phyloP scores from a whole-genome alignment of 495 filamentous ascomycete genomes.

The Talaromyces stipitatus region DNA sequence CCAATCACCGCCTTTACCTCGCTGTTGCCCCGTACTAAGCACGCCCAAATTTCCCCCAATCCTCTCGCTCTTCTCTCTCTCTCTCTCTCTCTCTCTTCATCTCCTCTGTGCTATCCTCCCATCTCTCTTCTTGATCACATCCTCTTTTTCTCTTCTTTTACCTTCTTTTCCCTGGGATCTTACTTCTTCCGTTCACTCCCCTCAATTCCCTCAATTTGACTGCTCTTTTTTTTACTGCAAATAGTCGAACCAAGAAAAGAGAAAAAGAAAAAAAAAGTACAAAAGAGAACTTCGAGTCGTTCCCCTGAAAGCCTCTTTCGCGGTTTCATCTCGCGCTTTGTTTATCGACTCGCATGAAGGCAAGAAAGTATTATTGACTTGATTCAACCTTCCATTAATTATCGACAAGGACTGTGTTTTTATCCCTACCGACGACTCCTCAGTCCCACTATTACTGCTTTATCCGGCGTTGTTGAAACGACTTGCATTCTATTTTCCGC shows the following conservation, averaged over 20 bases:
- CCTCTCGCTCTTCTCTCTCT: conserved; percentile 13
- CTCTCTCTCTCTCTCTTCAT: conserved; percentile 7
- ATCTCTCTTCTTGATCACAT: conserved; percentile 11
- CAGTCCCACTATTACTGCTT: conserved; percentile 17
- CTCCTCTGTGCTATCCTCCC: conserved; percentile 10
- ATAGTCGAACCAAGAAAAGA: not conserved
- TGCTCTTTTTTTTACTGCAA: conserved; percentile 19
- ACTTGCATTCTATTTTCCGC: not conserved
- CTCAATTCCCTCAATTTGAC: conserved; percentile 28
- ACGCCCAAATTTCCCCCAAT: conserved; percentile 1
- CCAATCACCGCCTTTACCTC: not conserved
- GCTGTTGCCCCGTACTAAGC: not conserved
- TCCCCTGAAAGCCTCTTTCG: not conserved
- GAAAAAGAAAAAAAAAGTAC: not conserved
- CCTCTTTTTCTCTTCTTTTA: conserved; percentile 16
- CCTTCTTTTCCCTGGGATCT: conserved; percentile 12
- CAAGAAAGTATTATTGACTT: not conserved
- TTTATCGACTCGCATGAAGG: conserved; percentile 3
- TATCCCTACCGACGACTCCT: not conserved
- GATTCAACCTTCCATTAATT: not conserved
- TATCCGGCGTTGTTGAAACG: not conserved
- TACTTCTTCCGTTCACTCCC: conserved; percentile 14
- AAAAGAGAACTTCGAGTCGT: not conserved
- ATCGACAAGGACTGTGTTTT: conserved; percentile 9
- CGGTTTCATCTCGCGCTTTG: conserved; percentile 3